Evolutionary conservation across 2,329 filamentous ascomycete species (phyloP).

Genomic region (Fusarium bactridioides): DNA sequence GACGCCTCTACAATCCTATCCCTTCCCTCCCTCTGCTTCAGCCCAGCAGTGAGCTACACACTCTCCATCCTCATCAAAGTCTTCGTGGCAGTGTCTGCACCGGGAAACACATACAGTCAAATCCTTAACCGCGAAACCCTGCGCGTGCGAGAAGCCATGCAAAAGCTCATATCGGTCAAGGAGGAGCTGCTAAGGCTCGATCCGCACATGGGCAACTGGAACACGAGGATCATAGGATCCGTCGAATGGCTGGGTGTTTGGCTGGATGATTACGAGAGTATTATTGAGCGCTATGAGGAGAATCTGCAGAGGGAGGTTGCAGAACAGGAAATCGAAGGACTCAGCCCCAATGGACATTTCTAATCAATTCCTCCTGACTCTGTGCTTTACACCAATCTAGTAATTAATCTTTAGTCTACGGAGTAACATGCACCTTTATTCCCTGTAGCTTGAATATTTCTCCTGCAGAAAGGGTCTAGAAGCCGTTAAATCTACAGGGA

Average conservation of each 20-base stretch:
- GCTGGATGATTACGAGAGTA: constrained; percentile 25
- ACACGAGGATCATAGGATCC: constrained; percentile 28
- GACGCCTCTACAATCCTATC: background rate
- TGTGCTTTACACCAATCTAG: background rate
- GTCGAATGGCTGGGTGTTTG: constrained; percentile 22
- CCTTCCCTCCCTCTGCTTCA: constrained; percentile 24
- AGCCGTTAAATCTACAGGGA: background rate
- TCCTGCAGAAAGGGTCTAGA: constrained; percentile 1
- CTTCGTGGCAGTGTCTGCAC: constrained; percentile 26
- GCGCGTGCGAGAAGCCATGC: constrained; percentile 15
- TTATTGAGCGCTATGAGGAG: constrained; percentile 21
- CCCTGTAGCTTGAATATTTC: background rate
- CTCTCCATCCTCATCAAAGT: constrained; percentile 28
- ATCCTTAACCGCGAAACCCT: background rate
- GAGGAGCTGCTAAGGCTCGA: constrained; percentile 15
- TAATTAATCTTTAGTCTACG: background rate
- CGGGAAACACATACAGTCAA: constrained; percentile 21
- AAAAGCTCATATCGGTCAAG: constrained; percentile 12
- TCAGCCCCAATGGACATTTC: constrained; percentile 25
- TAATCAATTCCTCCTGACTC: background rate
- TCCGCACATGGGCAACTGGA: constrained; percentile 28
- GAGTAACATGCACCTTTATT: background rate
- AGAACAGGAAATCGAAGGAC: constrained; percentile 18
- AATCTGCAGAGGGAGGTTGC: constrained; percentile 24
- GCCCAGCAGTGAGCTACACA: constrained; percentile 21